Conservation (phyloP, 2,329 filamentous ascomycete species). For the Talaromyces pinophilus region DNA sequence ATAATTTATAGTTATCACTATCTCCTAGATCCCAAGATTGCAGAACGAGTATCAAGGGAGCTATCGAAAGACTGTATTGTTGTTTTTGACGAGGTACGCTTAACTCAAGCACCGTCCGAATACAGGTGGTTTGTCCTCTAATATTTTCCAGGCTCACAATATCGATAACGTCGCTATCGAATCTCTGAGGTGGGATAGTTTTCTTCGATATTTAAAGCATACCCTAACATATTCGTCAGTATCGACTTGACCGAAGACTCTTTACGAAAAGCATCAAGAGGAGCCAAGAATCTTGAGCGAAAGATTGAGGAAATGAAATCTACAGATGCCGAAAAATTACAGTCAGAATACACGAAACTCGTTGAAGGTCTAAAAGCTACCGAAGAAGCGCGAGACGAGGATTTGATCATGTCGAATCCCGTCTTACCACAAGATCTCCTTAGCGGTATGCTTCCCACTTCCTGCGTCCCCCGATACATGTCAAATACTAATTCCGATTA, state of each 20-base stretch:
- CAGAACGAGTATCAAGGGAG: constrained; percentile 90
- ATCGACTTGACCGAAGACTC: constrained; percentile 97
- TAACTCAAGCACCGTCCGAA: neutral
- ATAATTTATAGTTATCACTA: constrained; percentile 99
- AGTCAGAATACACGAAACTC: constrained; percentile 92
- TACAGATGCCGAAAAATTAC: constrained; percentile 91
- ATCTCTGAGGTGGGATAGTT: constrained; percentile 49
- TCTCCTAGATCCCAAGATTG: constrained; percentile 94
- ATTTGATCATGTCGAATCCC: constrained; percentile 96
- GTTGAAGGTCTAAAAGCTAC: constrained; percentile 87
- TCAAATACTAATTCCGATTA: neutral
- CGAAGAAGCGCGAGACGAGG: constrained; percentile 86
- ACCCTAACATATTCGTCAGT: constrained; percentile 57
- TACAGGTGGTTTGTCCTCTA: neutral
- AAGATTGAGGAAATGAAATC: constrained; percentile 93
- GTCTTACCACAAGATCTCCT: constrained; percentile 89
- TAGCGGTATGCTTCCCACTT: constrained; percentile 49
- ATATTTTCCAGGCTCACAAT: constrained; percentile 68
- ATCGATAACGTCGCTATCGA: constrained; percentile 99
- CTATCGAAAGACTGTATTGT: constrained; percentile 98
- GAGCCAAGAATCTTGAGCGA: constrained; percentile 84
- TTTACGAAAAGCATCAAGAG: constrained; percentile 82
- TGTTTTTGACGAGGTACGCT: constrained; percentile 79
- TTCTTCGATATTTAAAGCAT: neutral
- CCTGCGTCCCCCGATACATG: neutral